phyloP scores from a whole-genome alignment of 2,329 filamentous ascomycete genomes.

The Cladosporium sp. region DNA sequence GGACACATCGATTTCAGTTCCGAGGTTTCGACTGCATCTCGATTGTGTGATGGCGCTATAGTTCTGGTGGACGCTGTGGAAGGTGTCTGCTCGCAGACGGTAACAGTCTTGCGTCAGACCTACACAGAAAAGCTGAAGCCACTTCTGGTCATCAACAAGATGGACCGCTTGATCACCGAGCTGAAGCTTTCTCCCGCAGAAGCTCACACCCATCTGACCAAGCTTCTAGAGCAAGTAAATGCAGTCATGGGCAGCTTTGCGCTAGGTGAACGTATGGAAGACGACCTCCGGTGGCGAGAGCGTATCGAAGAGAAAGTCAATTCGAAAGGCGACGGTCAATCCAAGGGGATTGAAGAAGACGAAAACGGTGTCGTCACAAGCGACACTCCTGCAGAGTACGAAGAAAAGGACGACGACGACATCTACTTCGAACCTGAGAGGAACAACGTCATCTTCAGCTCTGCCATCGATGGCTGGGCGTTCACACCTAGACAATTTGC shows the following conservation, averaged over 20 bases:
- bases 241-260: slow-evolving; percentile 97
- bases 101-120: slow-evolving; percentile 90
- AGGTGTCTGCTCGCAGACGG: slow-evolving; percentile 96
- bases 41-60: slow-evolving; percentile 90
- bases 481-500: slow-evolving; percentile 96
- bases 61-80: slow-evolving; percentile 96
- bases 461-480: slow-evolving; percentile 97
- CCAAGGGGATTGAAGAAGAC: slow-evolving; percentile 55
- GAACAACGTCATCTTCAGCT: slow-evolving; percentile 98
- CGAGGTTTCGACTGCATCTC: slow-evolving; percentile 92
- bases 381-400: slow-evolving; percentile 61
- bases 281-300: slow-evolving; percentile 94
- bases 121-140: slow-evolving; percentile 97
- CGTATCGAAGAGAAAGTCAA: slow-evolving; percentile 83
- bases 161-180: slow-evolving; percentile 91
- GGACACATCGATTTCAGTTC: slow-evolving; percentile 99
- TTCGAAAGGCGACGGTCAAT: slow-evolving; percentile 55
- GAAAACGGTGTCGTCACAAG: slow-evolving; percentile 53
- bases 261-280: slow-evolving; percentile 97
- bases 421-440: slow-evolving; percentile 98
- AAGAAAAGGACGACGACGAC: slow-evolving; percentile 93
- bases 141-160: slow-evolving; percentile 95
- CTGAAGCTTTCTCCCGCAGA: slow-evolving; percentile 89
- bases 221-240: slow-evolving; percentile 92
- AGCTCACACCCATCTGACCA: slow-evolving; percentile 84